phyloP scores from a whole-genome alignment of 805 yeast species.

The Yarrowia deformans region DNA sequence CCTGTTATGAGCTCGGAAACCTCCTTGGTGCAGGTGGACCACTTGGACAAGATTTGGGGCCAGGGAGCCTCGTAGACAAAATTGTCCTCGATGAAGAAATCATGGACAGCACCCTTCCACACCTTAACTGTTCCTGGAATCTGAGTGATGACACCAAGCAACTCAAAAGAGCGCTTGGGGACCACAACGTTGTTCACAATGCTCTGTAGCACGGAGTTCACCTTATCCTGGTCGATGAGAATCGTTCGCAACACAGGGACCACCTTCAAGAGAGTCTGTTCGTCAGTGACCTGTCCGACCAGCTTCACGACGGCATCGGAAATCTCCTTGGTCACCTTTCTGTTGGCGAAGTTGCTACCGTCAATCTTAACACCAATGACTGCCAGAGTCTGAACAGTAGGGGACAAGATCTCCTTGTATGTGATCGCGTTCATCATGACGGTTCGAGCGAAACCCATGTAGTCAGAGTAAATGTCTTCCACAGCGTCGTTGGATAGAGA shows the following conservation, averaged over 20 bases:
- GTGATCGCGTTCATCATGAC: conserved; percentile 56
- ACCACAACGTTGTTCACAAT: conserved; percentile 56
- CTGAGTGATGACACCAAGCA: conserved; percentile 53
- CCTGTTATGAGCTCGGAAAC: conserved; percentile 54
- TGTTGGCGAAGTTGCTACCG: conserved; percentile 66
- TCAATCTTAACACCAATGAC: conserved; percentile 63
- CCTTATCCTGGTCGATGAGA: conserved; percentile 68
- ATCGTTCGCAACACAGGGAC: conserved; percentile 55
- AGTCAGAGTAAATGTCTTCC: conserved; percentile 76
- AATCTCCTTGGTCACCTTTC: conserved; percentile 64
- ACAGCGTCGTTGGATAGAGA: conserved; percentile 77
- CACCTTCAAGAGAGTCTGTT: conserved; percentile 53
- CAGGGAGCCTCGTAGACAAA: conserved; percentile 63
- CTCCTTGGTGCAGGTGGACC: conserved; percentile 72
- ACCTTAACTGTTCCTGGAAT: conserved; percentile 54
- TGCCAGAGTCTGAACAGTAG: conserved; percentile 60
- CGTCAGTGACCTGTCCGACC: conserved; percentile 45
- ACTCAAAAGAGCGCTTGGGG: conserved; percentile 49
- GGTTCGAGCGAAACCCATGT: conserved; percentile 67
- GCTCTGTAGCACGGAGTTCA: conserved; percentile 57
- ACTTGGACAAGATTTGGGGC: conserved; percentile 62
- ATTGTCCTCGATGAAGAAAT: conserved; percentile 65
- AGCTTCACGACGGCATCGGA: conserved; percentile 55
- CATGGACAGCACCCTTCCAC: conserved; percentile 73
- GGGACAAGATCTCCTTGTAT: conserved; percentile 61